phyloP scores from a whole-genome alignment of 331 rosid species.

The Ulmus americana region DNA sequence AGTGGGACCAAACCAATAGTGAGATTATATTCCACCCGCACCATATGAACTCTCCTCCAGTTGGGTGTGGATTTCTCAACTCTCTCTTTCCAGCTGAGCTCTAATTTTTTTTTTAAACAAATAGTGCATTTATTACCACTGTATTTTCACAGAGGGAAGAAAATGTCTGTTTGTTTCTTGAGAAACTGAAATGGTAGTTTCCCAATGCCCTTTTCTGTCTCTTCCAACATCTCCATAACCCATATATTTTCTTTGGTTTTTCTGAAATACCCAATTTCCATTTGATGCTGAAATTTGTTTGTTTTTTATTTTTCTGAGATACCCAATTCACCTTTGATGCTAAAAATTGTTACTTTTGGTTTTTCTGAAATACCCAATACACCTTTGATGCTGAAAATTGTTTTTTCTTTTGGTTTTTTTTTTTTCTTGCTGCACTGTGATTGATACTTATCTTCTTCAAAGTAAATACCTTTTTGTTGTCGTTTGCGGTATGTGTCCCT shows the following conservation, averaged over 20 bases:
- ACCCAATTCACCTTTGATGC: constrained; percentile 3
- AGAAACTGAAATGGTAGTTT: constrained; percentile 6
- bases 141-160: background rate
- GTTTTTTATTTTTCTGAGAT: background rate
- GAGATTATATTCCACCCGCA: background rate
- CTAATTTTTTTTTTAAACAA: constrained; percentile 1
- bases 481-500: constrained; percentile 27
- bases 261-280: constrained; percentile 10
- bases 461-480: constrained; percentile 17
- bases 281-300: background rate
- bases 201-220: background rate
- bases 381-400: background rate
- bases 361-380: constrained; percentile 21
- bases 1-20: background rate
- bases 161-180: constrained; percentile 18
- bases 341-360: constrained; percentile 1
- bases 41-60: background rate
- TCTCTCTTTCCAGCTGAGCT: background rate
- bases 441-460: constrained; percentile 30
- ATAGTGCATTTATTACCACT: background rate
- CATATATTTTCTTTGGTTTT: background rate
- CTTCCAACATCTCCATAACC: background rate
- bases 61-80: background rate
- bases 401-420: background rate
- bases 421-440: background rate